phyloP scores from a whole-genome alignment of 2,329 filamentous ascomycete species.

The Xylariaceae sp. region DNA sequence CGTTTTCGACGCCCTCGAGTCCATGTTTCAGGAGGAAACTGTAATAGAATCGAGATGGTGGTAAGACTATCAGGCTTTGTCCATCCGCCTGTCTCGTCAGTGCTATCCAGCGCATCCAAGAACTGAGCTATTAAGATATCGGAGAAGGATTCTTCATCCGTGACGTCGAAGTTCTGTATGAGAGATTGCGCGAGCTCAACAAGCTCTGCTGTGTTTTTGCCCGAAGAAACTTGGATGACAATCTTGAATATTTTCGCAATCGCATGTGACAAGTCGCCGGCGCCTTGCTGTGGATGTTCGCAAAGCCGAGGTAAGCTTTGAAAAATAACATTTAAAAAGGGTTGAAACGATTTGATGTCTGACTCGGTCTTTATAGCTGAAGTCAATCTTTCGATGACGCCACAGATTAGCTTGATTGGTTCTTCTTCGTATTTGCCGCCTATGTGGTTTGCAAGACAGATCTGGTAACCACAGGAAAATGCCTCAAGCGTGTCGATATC shows the following conservation, averaged over 20 bases:
- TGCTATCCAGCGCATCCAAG: conserved; percentile 22
- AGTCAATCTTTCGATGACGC: conserved; percentile 23
- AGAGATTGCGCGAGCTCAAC: conserved; percentile 16
- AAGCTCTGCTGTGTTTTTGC: conserved; percentile 8
- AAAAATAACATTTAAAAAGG: conserved; percentile 26
- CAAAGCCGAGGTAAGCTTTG: conserved; percentile 22
- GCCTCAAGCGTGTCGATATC: conserved; percentile 27
- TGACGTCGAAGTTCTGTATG: conserved; percentile 23
- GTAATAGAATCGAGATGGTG: conserved; percentile 21
- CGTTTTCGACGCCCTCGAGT: conserved; percentile 30
- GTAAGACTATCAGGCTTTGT: conserved; percentile 22
- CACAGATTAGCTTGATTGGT: conserved; percentile 20
- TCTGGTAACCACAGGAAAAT: conserved; percentile 26
- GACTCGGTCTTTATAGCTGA: conserved; percentile 14
- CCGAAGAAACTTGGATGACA: conserved; percentile 12
- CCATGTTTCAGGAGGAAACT: conserved; percentile 27
- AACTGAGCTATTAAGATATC: conserved; percentile 25
- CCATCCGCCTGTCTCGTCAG: conserved; percentile 22
- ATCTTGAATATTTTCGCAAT: conserved; percentile 24
- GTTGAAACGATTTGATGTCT: conserved; percentile 11
- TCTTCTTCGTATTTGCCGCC: conserved; percentile 25
- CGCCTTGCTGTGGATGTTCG: conserved; percentile 21
- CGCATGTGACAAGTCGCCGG: conserved; percentile 15
- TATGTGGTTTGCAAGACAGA: conserved; percentile 28
- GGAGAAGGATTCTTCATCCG: conserved; percentile 26